A percentile compares a stretch with the other conserved stretches of the same genome.
Evolutionary conservation across 139 green algal genomes (phyloP).

Genomic region (Limnomonas spitsbergensis): DNA sequence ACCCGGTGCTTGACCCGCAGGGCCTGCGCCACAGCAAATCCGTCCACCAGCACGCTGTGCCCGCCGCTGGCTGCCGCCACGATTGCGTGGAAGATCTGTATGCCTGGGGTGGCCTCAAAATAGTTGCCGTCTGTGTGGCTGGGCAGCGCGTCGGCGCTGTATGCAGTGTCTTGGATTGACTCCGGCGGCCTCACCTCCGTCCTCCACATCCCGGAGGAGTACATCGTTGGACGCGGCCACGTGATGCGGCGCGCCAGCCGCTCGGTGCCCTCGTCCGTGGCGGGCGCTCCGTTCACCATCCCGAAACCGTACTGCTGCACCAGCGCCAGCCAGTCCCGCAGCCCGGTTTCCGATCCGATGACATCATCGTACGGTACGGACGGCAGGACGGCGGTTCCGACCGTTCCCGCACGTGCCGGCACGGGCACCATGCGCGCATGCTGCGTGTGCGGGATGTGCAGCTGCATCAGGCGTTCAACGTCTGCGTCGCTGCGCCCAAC

Average conservation of each 20-base stretch:
- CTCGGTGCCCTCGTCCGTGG: background rate
- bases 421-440: background rate
- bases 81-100: background rate
- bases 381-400: background rate
- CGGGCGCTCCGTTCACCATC: background rate
- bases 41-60: background rate
- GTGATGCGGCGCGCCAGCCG: background rate
- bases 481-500: too few relatives aligned
- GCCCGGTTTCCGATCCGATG: background rate
- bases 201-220: background rate
- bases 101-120: background rate
- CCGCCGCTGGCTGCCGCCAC: background rate
- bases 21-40: background rate
- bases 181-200: background rate
- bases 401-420: background rate
- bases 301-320: background rate
- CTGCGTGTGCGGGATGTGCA: background rate
- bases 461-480: too few relatives aligned
- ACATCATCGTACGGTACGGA: background rate
- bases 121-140: conserved; percentile 4
- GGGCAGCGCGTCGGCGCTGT: background rate
- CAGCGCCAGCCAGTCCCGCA: background rate
- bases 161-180: background rate
- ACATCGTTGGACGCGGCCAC: background rate
- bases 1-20: background rate